A percentile compares a stretch with the other conserved stretches of the same genome.
Evolutionary conservation across 805 yeast genomes (phyloP).

Genomic region (Komagataella populi): DNA sequence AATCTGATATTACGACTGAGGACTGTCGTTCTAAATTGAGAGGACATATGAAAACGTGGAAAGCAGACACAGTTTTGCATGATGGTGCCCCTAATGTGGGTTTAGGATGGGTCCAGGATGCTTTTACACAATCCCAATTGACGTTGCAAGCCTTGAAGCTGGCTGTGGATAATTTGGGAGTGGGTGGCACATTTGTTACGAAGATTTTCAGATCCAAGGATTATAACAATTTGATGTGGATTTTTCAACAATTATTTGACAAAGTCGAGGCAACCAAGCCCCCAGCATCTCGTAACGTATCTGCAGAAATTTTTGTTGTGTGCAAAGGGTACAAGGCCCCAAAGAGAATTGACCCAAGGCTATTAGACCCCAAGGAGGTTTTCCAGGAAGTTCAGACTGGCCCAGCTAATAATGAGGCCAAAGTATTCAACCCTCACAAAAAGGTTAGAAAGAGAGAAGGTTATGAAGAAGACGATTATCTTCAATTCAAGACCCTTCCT

Average conservation of each 20-base stretch:
- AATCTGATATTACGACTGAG: conserved; percentile 94
- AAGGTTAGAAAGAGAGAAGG: conserved; percentile 88
- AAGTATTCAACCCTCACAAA: conserved; percentile 88
- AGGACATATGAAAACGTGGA: conserved; percentile 97
- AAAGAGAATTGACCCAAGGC: conserved; percentile 82
- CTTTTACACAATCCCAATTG: conserved; percentile 93
- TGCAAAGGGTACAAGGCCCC: conserved; percentile 96
- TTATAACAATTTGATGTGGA: conserved; percentile 95
- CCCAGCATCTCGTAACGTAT: conserved; percentile 96
- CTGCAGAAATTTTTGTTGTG: conserved; percentile 97
- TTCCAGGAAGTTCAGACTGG: conserved; percentile 82
- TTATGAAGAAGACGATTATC: conserved; percentile 88
- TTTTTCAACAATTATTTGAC: conserved; percentile 88
- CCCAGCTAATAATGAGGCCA: conserved; percentile 73
- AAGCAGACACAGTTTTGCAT: conserved; percentile 93
- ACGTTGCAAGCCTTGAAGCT: conserved; percentile 86
- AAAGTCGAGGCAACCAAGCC: conserved; percentile 98
- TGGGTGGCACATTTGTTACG: conserved; percentile 93
- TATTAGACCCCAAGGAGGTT: conserved; percentile 84
- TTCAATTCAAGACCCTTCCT: conserved; percentile 55
- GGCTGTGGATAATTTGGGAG: conserved; percentile 83
- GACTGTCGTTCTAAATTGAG: conserved; percentile 91
- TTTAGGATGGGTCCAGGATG: conserved; percentile 99
- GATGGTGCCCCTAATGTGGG: conserved; percentile 99
- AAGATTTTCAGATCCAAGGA: conserved; percentile 98